phyloP scores from a whole-genome alignment of 257 asterid genomes.

The Forsythia viridissima region DNA sequence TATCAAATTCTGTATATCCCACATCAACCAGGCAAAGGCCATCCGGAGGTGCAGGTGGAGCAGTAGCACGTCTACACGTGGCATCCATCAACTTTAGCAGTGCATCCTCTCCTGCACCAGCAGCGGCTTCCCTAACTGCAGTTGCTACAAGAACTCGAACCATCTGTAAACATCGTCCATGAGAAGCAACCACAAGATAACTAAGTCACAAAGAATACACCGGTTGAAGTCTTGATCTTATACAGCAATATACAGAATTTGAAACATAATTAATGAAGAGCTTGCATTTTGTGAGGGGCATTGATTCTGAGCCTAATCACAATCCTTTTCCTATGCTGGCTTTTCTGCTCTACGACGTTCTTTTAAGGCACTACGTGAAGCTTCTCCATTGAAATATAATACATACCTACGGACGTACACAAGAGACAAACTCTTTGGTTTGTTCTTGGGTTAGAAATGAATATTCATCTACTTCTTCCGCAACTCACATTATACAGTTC shows the following conservation, averaged over 20 bases:
- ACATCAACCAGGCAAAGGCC: constrained; percentile 95
- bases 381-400: too few species aligned
- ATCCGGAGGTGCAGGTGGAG: constrained; percentile 95
- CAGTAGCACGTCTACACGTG: constrained; percentile 93
- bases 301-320: not conserved
- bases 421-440: not conserved
- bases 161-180: constrained; percentile 54
- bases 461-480: not conserved
- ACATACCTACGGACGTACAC: too few species aligned
- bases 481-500: not conserved
- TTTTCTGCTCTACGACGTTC: not conserved
- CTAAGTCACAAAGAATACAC: not conserved
- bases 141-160: constrained; percentile 97
- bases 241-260: not conserved
- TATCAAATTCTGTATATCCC: constrained; percentile 73
- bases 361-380: not conserved
- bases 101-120: constrained; percentile 84
- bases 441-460: not conserved
- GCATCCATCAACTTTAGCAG: constrained; percentile 88
- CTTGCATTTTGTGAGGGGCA: not conserved
- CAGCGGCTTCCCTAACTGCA: constrained; percentile 89
- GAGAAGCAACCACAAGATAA: constrained; percentile 7
- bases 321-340: not conserved
- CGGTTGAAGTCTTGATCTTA: not conserved
- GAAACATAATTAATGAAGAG: not conserved